phyloP scores from a whole-genome alignment of 2,329 filamentous ascomycete species.

The Neopestalotiopsis sp. region DNA sequence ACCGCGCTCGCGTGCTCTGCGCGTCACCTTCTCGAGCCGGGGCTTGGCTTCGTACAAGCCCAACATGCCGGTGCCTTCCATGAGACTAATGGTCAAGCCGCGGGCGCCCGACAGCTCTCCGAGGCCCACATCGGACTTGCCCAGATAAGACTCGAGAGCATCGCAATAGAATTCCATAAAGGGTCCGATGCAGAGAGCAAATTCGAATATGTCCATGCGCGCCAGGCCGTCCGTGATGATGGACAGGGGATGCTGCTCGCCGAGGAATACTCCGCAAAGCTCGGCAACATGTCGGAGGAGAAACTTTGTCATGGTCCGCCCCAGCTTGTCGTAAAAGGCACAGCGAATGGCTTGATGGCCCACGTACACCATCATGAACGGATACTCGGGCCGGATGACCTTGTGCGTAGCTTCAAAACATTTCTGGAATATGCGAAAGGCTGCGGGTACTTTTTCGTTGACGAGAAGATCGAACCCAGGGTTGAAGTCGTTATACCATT shows the following conservation, averaged over 20 bases:
- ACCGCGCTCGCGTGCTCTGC: not conserved
- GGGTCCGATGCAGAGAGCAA: constrained; percentile 4
- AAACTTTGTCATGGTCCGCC: constrained; percentile 9
- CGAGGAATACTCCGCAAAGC: constrained; percentile 12
- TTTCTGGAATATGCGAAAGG: constrained; percentile 14
- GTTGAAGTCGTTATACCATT: constrained; percentile 19
- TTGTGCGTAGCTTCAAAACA: constrained; percentile 15
- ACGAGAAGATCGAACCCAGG: constrained; percentile 11
- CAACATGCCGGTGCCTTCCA: constrained; percentile 20
- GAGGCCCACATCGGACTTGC: not conserved
- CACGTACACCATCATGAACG: constrained; percentile 11
- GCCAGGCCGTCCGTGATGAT: constrained; percentile 13
- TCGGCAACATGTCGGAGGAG: constrained; percentile 12
- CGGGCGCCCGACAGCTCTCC: constrained; percentile 15
- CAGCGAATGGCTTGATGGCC: constrained; percentile 19
- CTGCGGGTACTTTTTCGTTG: not conserved
- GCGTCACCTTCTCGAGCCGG: not conserved
- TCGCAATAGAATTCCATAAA: constrained; percentile 19
- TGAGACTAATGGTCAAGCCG: constrained; percentile 16
- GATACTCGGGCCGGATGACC: constrained; percentile 16
- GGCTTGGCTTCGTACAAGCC: constrained; percentile 19
- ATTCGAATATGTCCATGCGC: constrained; percentile 17
- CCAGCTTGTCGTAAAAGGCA: constrained; percentile 16
- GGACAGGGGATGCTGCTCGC: not conserved
- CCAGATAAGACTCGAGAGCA: constrained; percentile 16